These are phyloP conservation scores for Pseudogymnoascus sp. DNA, from an alignment of 2,329 filamentous ascomycete genomes.

Conservation along the genomic window DNA sequence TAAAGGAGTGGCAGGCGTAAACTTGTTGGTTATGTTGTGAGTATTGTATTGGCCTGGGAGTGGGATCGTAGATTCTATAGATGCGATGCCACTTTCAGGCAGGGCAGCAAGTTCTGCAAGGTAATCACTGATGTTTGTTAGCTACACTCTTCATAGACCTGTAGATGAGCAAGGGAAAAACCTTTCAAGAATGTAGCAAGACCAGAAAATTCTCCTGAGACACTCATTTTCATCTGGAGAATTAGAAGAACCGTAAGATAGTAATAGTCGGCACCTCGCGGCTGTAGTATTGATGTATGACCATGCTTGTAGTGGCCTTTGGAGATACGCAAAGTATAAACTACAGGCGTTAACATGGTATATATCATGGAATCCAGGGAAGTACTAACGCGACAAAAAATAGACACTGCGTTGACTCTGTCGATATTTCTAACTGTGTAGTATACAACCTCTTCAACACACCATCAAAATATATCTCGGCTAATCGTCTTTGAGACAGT, in stretches of 20 bases:
- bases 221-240: slow-evolving; percentile 38
- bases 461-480: slow-evolving; percentile 38
- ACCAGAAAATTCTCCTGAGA: slow-evolving; percentile 44
- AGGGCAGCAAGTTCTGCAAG: slow-evolving; percentile 43
- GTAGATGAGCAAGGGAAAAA: slow-evolving; percentile 13
- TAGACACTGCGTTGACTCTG: slow-evolving; percentile 40
- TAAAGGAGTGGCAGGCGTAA: neutral
- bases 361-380: neutral
- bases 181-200: slow-evolving; percentile 47
- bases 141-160: neutral
- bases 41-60: slow-evolving; percentile 41
- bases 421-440: slow-evolving; percentile 38
- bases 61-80: slow-evolving; percentile 42
- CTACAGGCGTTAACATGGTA: slow-evolving; percentile 20
- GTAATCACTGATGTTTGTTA: slow-evolving; percentile 34
- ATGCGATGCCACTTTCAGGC: slow-evolving; percentile 41
- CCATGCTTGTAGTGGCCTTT: slow-evolving; percentile 44
- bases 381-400: slow-evolving; percentile 40
- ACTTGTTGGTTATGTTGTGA: slow-evolving; percentile 30
- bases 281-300: slow-evolving; percentile 42
- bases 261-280: slow-evolving; percentile 40
- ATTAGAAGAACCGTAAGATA: slow-evolving; percentile 35
- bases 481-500: slow-evolving; percentile 30
- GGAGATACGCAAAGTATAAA: slow-evolving; percentile 42
- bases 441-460: slow-evolving; percentile 39